Evolutionary conservation across 2,329 filamentous ascomycete genomes (phyloP), one percentile per base, ranked within the genome.

Genomic region (Ascochyta rabiei): DNA sequence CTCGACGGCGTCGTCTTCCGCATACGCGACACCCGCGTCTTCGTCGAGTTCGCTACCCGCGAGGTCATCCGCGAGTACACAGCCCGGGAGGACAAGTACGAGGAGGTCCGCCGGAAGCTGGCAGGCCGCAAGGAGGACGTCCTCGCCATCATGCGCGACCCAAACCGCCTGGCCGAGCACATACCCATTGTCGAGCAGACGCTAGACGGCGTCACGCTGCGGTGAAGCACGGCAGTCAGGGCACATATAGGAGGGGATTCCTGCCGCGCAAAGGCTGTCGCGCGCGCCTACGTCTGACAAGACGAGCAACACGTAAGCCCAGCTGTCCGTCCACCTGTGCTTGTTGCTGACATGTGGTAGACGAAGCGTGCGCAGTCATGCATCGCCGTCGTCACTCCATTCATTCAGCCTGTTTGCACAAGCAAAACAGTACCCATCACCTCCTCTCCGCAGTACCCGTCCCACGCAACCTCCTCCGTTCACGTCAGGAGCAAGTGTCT

Each of bases 21-120:
- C 53, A 85, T 99, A 53, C 83, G 93, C 50, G 95, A 99, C 72
- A 98, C 93, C 1, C 83, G 95, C 59, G 82, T 99, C 30, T 99
- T 96, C 74, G 85, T 97, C 51, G 95, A 99, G 72, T 96, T 98
- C 73, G 85, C 81, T 37, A 86, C 83, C 16, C 85, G 88, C 45
- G 85, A 90, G 69, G 88, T 98, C 26, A 88, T 96, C 26, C 82
- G 93, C 59, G 93, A 99, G 77, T 97, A 96, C 70, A 90, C 90
- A 18, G 88, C 89, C n/a, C 88, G 89, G 72, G 93, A 99, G 79
- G 89, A 89, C 46, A 82, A 79, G 48, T 97, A 96, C 73, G 88
- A 88, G 24, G 85, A 86, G 30, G 86, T 96, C 10, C 88, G 88
- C 72, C 67, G 82, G 78, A 78, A 75, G 63, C 74, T 86, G 31